These are phyloP conservation scores for Globisporangium megalacanthum DNA, from an alignment of 352 stramenopile genomes.

Conservation along the genomic window DNA sequence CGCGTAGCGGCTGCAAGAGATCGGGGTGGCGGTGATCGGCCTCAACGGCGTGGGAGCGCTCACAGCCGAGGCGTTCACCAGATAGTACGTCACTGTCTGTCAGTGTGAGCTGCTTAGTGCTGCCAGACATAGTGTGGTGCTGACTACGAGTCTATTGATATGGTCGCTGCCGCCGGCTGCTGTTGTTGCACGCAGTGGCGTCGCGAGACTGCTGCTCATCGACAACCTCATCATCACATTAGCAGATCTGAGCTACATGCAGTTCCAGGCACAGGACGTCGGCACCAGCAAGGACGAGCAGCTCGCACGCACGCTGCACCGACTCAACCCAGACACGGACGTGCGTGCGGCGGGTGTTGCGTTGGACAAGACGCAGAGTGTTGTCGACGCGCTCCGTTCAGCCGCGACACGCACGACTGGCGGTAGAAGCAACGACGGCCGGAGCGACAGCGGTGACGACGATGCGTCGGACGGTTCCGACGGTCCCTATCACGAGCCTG, in stretches of 20 bases:
- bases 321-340: constrained; percentile 29
- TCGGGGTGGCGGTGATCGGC: constrained; percentile 33
- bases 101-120: neutral
- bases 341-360: constrained; percentile 15
- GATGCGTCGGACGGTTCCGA: neutral
- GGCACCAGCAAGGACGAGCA: constrained; percentile 25
- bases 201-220: constrained; percentile 28
- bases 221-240: constrained; percentile 20
- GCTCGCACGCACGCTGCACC: constrained; percentile 15
- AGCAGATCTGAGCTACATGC: constrained; percentile 11
- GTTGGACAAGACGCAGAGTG: constrained; percentile 2
- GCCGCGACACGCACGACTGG: neutral
- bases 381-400: constrained; percentile 14
- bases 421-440: neutral
- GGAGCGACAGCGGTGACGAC: neutral
- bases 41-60: constrained; percentile 38
- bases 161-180: neutral
- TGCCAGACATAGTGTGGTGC: too few species aligned
- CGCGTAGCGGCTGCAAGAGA: constrained; percentile 20
- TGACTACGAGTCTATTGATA: neutral
- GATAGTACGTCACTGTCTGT: constrained; percentile 22
- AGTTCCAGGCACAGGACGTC: constrained; percentile 25
- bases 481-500: neutral
- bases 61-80: constrained; percentile 30
- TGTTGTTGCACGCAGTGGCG: constrained; percentile 22